phyloP scores from a whole-genome alignment of 352 stramenopile genomes.

The Elongisporangium anandrum region DNA sequence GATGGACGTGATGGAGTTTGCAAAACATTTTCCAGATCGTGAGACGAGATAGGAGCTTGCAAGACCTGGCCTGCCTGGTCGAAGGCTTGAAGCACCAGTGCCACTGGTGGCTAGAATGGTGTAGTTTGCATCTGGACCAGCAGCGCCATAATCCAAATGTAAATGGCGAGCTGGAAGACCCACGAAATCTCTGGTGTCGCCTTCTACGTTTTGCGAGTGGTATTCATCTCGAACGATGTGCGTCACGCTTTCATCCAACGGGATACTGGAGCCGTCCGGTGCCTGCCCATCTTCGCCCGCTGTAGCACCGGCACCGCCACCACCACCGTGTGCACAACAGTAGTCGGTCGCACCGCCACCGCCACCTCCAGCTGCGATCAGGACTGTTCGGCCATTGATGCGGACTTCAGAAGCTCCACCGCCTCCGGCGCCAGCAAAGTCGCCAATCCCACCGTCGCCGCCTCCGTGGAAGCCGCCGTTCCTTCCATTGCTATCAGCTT shows the following conservation, averaged over 20 bases:
- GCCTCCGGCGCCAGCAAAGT: conserved; percentile 55
- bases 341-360: conserved; percentile 69
- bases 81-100: conserved; percentile 17
- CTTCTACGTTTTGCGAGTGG: conserved; percentile 43
- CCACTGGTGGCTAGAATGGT: conserved; percentile 49
- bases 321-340: conserved; percentile 74
- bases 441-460: conserved; percentile 44
- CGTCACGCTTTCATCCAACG: conserved; percentile 29
- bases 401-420: conserved; percentile 54
- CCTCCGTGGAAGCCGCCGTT: conserved; percentile 69
- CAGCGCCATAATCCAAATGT: conserved; percentile 54
- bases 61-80: conserved; percentile 28
- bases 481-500: conserved; percentile 8
- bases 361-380: conserved; percentile 66
- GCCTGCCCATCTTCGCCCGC: conserved; percentile 36
- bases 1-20: conserved; percentile 21
- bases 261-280: conserved; percentile 29
- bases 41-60: conserved; percentile 43
- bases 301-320: conserved; percentile 30
- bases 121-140: conserved; percentile 40
- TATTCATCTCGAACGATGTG: conserved; percentile 43
- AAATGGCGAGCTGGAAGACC: conserved; percentile 37
- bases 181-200: conserved; percentile 36
- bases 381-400: conserved; percentile 36
- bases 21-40: conserved; percentile 31